Conservation (phyloP, 2,329 filamentous ascomycete genomes). For the Hymenoscyphus scutula region DNA sequence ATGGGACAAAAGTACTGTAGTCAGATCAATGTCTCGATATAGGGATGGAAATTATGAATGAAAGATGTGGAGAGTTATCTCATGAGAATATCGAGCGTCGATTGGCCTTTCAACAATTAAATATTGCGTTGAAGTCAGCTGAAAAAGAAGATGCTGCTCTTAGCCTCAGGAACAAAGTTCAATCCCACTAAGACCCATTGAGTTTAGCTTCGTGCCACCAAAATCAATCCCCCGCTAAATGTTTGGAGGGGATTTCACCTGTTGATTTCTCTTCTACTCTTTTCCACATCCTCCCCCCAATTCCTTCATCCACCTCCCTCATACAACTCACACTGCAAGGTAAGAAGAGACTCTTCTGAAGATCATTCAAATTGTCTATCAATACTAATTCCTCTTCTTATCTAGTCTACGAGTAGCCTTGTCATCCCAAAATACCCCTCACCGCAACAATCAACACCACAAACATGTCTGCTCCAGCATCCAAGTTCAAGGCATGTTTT, state of each 20-base stretch:
- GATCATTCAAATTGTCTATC: not conserved
- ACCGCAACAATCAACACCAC: conserved; percentile 12
- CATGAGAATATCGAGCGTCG: too few relatives aligned
- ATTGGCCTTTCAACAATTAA: too few relatives aligned
- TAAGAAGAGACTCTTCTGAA: not conserved
- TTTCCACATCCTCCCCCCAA: conserved; percentile 4
- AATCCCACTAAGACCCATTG: not conserved
- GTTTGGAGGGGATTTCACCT: not conserved
- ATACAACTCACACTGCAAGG: not conserved
- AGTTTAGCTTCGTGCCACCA: not conserved
- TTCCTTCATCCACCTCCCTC: not conserved
- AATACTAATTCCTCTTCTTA: not conserved
- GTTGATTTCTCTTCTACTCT: not conserved
- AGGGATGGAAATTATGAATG: too few relatives aligned
- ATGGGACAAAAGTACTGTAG: too few relatives aligned
- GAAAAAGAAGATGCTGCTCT: not conserved
- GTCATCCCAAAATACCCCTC: conserved; percentile 13
- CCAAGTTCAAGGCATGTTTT: conserved; percentile 34
- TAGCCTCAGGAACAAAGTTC: not conserved
- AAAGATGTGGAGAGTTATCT: too few relatives aligned
- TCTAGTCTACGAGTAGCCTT: not conserved
- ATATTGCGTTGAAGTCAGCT: too few relatives aligned
- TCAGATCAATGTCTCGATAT: too few relatives aligned
- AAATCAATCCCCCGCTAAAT: not conserved
- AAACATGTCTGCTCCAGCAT: conserved; percentile 37